Base-by-base conservation (phyloP, 2,329 filamentous ascomycete genomes). In the Aspergillus transmontanensis region DNA sequence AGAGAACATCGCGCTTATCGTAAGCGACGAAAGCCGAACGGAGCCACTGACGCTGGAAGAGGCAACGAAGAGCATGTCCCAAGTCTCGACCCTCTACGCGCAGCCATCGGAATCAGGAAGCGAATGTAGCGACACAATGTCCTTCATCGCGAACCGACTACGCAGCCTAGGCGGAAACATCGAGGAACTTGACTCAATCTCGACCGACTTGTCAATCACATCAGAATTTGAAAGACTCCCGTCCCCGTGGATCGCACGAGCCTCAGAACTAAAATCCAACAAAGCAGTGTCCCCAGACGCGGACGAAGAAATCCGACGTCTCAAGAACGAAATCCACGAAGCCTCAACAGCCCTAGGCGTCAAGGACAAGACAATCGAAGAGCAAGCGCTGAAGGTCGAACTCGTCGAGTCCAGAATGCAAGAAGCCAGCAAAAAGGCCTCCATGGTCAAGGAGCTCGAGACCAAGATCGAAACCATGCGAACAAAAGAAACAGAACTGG, bases 321-420 rank as follows among this genome's bases (percentile, higher is more conserved):
- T 97, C 62, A 92, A 90, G 71, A 91, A 94, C 59, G 90, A 94
- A 68, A 86, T 95, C 68, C 88, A 89, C 68, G 92, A 94, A 72
- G 89, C 90, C 23, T 90, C 91, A 4, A 88, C 90, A 60, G 84
- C 86, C 4, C 85, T 93, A 62, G 88, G 90, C 1, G 85, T 89
- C 66, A 89, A 90, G 66, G 92, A 97, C 68, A 91, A 94, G 75
- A 89, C 90, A 41, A 87, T 96, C 58, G 93, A 96, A 76, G 94
- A 96, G 63, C 80, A 92, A 28, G 87, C 90, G n/a, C 90, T 97
- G 69, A 94, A 95, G 77, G 96, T 97, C 69, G 94, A 97, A 78
- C 92, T 95, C 46, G 87, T 98, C 43, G 92, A 96, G 76, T 91
- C 92, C 9, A 86, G 92, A 62, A 94, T 95, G 89, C 88, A 89